Evolutionary conservation across 768 basidiomycete genomes (phyloP), one percentile per base, ranked within the genome.

Genomic region (Lyophyllum atratum): DNA sequence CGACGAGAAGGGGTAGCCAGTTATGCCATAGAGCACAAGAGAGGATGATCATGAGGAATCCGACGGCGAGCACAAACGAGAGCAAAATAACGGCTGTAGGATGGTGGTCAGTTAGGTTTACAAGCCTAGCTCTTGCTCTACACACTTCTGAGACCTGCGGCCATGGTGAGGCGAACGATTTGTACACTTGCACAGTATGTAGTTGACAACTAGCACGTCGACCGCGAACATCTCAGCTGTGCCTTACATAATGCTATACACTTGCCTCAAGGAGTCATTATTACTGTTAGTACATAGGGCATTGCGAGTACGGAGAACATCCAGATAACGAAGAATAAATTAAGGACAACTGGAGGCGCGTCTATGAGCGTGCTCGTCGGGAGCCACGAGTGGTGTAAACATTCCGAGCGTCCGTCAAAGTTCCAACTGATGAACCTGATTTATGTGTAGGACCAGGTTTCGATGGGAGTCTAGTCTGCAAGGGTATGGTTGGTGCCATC

Each of bases 11-110:
- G 31, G 97, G 97, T 21, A 98, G 80, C 97, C 97, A 99, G 71
- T 99, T 99, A 14, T 85, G 76, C 89, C 90, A 98, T 28, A 98
- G 77, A 7, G 97, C 97, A 70, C 97, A 98, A 1, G 93, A 93
- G 22, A 99, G 87, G 71, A 99, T 99, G 68, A 98, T 92, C 68
- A 98, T 85, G 56, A 99, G 77, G 78, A 99, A 99, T n/a, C 97
- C 97, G 15, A 96, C 83, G 6, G 97, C 97, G 49, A 99, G 88
- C 52, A 98, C 93, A 75, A 99, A 98, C 1, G 97, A 95, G 45
- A 99, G 87, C 52, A 98, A 81, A 65, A 98, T 95, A 61, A 98
- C 95, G 68, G 94, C 95, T 98, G 69, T 47, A 61, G 17, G 40
- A 22, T 49, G 47, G 31, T 26, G 15, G 21, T 22, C 28, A 48